Evolutionary conservation across 768 basidiomycete species (phyloP), one percentile per base, ranked within the genome.

Genomic region (Phylloporus sp.): DNA sequence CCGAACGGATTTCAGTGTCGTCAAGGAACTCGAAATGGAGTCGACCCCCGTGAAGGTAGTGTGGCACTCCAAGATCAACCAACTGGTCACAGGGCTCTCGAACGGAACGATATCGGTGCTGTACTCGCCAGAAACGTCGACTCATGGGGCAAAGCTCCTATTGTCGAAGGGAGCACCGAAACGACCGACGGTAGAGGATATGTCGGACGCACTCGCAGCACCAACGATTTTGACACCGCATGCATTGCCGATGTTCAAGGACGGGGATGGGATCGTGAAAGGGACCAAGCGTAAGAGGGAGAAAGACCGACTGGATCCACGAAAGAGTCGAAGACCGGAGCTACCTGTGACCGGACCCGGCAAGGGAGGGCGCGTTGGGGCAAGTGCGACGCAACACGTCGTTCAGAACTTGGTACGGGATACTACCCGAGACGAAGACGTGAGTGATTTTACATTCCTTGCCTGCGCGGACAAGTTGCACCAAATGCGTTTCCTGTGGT

Each of bases 41-140:
- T 75, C 83, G 21, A 87, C 83, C 28, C 92, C 96, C 9, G 89
- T 99, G 46, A 87, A 84, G 60, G 89, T 97, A 3, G 69, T 78
- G 22, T 99, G 96, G 96, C 96, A 97, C 71, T 81, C 90, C 6
- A 90, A 89, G 68, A 98, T 99, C 74, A 99, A 99, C 72, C 65
- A 98, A 87, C 89, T 99, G 59, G 73, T 97, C 48, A 77, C 88
- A 31, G 89, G 92, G 4, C 75, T 93, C 37, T 86, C 96, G 14
- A 89, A 82, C 51, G 96, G 96, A 18, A 77, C 85, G 53, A 82
- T 97, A 56, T 80, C 82, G 48, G 90, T 96, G 40, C 74, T 98
- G 35, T 98, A 99, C 69, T 98, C 95, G 32, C 92, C 96, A 15
- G 71, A 75, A 43, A 84, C 86, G 14, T 97, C 96, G 33, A 71